Percentiles rank a stretch among this genome's conserved stretches.
phyloP scores from a whole-genome alignment of 495 filamentous ascomycete species.

The Hypoxylon lienhwacheense region DNA sequence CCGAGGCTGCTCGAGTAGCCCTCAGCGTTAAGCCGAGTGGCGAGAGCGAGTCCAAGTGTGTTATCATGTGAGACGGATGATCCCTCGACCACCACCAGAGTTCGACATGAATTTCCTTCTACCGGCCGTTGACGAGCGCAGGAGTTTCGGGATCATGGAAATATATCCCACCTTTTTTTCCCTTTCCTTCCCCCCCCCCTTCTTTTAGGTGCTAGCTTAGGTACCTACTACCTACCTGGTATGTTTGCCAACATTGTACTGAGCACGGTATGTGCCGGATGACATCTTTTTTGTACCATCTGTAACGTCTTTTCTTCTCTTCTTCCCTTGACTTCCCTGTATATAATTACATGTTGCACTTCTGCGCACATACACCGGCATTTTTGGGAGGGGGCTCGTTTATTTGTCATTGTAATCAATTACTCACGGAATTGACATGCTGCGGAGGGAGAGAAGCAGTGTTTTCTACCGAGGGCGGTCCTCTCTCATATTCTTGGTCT shows the following conservation, averaged over 20 bases:
- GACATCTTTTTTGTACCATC: constrained; percentile 18
- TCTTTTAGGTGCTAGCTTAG: constrained; percentile 6
- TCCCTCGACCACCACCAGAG: neutral
- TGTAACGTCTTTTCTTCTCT: constrained; percentile 3
- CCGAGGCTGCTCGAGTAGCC: constrained; percentile 95
- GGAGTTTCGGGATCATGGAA: constrained; percentile 27
- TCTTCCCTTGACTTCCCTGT: too few species aligned
- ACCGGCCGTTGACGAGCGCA: constrained; percentile 26
- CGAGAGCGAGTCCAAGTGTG: constrained; percentile 64
- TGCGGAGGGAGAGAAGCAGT: constrained; percentile 14
- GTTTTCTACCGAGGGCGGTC: neutral
- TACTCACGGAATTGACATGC: constrained; percentile 5
- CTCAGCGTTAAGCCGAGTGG: constrained; percentile 89
- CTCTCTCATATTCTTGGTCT: too few species aligned
- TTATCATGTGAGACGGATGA: constrained; percentile 52
- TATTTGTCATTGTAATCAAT: constrained; percentile 32
- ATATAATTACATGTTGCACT: constrained; percentile 22
- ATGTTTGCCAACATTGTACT: neutral
- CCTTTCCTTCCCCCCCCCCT: too few species aligned
- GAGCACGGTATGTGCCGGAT: constrained; percentile 7
- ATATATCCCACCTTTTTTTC: constrained; percentile 21
- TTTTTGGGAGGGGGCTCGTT: constrained; percentile 14
- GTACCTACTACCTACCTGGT: too few species aligned
- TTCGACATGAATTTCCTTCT: constrained; percentile 34
- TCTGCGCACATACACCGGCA: constrained; percentile 25